Conservation (phyloP, 225 moss, liverwort and hornwort genomes). For the Bryum argenteum region DNA sequence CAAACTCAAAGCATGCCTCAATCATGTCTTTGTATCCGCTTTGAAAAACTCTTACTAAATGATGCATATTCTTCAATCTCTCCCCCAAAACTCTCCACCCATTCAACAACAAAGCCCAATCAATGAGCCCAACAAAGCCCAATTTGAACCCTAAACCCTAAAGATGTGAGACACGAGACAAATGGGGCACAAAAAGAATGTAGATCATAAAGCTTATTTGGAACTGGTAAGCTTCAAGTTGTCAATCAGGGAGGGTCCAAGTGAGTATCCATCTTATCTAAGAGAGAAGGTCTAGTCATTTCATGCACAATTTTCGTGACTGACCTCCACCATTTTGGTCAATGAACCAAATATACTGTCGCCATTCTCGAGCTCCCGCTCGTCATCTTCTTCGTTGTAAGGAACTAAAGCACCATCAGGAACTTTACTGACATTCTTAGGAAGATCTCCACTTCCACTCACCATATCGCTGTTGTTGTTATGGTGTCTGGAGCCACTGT, state of each 20-base stretch:
- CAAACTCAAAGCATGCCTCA: too few species aligned
- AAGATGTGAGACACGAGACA: not conserved
- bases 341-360: conserved; percentile 46
- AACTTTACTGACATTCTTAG: conserved; percentile 23
- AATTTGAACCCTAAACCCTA: not conserved
- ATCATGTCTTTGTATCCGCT: too few species aligned
- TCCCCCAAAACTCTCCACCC: too few species aligned
- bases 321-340: conserved; percentile 37
- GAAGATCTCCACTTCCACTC: conserved; percentile 33
- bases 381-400: conserved; percentile 31
- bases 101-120: too few species aligned
- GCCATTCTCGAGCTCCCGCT: conserved; percentile 31
- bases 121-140: too few species aligned
- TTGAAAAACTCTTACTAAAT: too few species aligned
- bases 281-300: conserved; percentile 32
- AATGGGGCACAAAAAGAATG: not conserved
- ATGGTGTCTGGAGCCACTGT: conserved; percentile 33
- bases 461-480: conserved; percentile 7
- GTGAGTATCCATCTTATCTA: conserved; percentile 44
- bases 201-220: conserved; percentile 24
- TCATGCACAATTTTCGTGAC: conserved; percentile 30
- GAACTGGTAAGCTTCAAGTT: conserved; percentile 34
- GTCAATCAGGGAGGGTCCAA: conserved; percentile 40
- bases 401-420: conserved; percentile 16
- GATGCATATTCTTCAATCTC: too few species aligned